These are phyloP conservation scores for Cladosporium sp. DNA, from an alignment of 2,329 filamentous ascomycete genomes.

Conservation along the genomic window DNA sequence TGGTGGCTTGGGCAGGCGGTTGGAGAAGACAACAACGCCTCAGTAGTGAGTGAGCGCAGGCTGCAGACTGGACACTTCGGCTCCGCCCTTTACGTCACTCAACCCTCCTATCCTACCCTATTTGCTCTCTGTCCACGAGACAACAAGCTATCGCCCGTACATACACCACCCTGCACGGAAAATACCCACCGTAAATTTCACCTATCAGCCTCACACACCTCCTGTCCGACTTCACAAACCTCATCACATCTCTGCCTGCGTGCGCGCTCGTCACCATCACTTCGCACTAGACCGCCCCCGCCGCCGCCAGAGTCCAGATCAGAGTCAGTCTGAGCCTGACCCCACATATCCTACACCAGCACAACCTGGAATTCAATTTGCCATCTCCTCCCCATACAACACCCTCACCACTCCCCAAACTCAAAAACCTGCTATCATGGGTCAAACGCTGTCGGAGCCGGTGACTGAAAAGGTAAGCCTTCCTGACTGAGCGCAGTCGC, in stretches of 20 bases:
- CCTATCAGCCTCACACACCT: neutral
- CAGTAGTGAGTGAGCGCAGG: neutral
- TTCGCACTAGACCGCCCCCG: slow-evolving; percentile 9
- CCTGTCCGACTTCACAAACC: neutral
- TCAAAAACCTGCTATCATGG: slow-evolving; percentile 61
- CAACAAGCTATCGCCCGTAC: neutral
- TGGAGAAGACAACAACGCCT: neutral
- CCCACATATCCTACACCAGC: slow-evolving; percentile 3
- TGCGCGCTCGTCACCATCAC: neutral
- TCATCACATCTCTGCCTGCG: neutral
- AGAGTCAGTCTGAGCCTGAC: slow-evolving; percentile 5
- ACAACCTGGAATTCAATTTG: slow-evolving; percentile 15
- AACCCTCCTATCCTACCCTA: neutral
- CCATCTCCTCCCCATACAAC: neutral
- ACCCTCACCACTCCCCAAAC: slow-evolving; percentile 4
- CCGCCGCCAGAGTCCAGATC: slow-evolving; percentile 1
- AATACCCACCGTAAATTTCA: neutral
- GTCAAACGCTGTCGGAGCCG: slow-evolving; percentile 98
- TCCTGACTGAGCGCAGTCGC: neutral
- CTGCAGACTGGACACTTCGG: neutral
- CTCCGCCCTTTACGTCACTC: neutral
- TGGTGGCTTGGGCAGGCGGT: neutral
- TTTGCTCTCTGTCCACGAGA: slow-evolving; percentile 17
- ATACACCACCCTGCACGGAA: neutral
- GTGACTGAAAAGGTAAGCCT: slow-evolving; percentile 92